Evolutionary conservation across 2,329 filamentous ascomycete species (phyloP), one percentile per base, ranked within the genome.

Genomic region (Thielaviopsis punctulata): DNA sequence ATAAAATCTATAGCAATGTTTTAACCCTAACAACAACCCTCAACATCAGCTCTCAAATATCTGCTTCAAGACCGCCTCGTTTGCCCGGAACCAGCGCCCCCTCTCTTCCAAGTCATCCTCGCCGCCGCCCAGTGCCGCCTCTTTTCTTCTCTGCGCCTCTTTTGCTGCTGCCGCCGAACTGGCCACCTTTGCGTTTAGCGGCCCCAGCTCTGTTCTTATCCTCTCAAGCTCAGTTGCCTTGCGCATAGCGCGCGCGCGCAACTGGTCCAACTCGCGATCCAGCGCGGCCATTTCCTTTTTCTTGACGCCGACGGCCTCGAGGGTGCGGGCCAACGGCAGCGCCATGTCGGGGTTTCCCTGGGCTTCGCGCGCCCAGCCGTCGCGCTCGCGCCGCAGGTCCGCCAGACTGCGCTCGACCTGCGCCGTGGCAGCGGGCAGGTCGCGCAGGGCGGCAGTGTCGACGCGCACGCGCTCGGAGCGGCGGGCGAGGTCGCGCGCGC

Each of bases 101-200:
- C 79, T 74, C 64, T 85, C 81, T 63, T 89, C 85, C 27, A 88
- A 64, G 60, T 89, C 83, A 59, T 87, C 84, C 15, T 77, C 77
- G 10, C 53, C 47, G 5, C 80, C 82, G 4, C 78, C 77, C 7
- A 80, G 67, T 8, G 79, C 73, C 10, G 73, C 73, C 60, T 86
- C 82, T 62, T 80, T 82, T 59, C 82, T 73, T 60, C 78, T 71
- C 63, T 73, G 75, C 12, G 84, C 84, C 60, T 89, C 84, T 58
- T 72, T 76, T n/a, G 84, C 84, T 15, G 82, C 80, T 22, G 76
- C 70, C 27, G 75, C 75, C 56, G 77, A 81, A 48, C 75, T 80
- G 56, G 78, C 73, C 59, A 78, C 76, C 64, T 81, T 82, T 45
- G 69, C 73, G 64, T 87, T 82, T 55, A 90, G 63, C 2, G 79